Evolutionary conservation across 208 protist species (phyloP), one percentile per base, ranked within the genome.

Genomic region (Phytomonas sp.): DNA sequence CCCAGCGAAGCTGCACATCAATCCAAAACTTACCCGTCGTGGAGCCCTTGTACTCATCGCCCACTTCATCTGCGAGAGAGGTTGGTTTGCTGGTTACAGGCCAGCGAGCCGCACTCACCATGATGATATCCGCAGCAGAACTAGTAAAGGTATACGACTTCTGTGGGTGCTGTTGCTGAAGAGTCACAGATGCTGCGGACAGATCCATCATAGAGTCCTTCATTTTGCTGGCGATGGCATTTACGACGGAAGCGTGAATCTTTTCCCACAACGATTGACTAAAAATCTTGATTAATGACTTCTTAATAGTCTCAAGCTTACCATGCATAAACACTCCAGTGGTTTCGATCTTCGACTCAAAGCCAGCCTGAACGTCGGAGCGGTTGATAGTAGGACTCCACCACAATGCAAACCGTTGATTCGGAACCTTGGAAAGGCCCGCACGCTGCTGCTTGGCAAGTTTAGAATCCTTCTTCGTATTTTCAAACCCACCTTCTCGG

Each of bases 241-340:
- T 98, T 15, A 99, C 99, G 1, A 99, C 80, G 17, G 93, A 93
- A 70, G 99, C 99, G 87, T 99, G 99, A 64, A 98, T 97, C 88
- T 99, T 99, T 87, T 99, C 99, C 99, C 99, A 99, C 74, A 99
- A 83, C 83, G 99, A 99, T 23, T 98, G 98, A 73, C 98, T 95
- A 92, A 99, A 99, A 76, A 99, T 99, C 85, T 99, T 99, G 79
- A 99, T 99, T 36, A 99, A 87, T 7, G 98, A 99, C 77, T 99
- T 99, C 83, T 99, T 99, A 56, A 99, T 95, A 0, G 98, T 99
- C 68, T 99, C 99, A 60, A 99, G 99, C 85, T 99, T 99, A 73
- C 99, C 99, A 83, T 99, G 99, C 99, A 99, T 99, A 83, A 99
- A 99, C 67, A 99, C 99, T 76, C 99, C 99, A 32, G 99, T 99